Percentiles rank a stretch among this genome's conserved stretches.
phyloP scores from a whole-genome alignment of 1,139 yeast species.

The Pichia norvegensis region DNA sequence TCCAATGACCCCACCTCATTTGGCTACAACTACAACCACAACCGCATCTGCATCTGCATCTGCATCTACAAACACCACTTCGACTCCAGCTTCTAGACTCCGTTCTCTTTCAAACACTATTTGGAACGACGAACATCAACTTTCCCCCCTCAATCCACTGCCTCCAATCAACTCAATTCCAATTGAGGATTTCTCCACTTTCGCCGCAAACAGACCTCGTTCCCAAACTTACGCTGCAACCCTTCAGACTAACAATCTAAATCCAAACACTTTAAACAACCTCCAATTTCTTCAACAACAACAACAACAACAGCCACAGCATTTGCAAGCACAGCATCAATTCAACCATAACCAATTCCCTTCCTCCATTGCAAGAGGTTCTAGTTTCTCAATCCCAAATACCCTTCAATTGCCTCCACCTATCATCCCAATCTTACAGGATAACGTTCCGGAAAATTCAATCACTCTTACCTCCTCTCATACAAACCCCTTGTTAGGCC shows the following conservation, averaged over 20 bases:
- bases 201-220: slow-evolving; percentile 28
- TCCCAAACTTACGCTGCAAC: slow-evolving; percentile 32
- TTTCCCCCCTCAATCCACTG: neutral
- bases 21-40: neutral
- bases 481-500: slow-evolving; percentile 62
- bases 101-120: neutral
- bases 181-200: neutral
- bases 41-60: neutral
- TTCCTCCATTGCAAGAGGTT: slow-evolving; percentile 9
- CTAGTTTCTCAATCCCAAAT: slow-evolving; percentile 17
- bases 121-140: neutral
- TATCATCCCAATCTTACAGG: slow-evolving; percentile 34
- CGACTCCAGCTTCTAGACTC: neutral
- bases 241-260: neutral
- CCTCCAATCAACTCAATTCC: neutral
- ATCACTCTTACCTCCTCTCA: slow-evolving; percentile 53
- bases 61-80: too few relatives aligned
- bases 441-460: slow-evolving; percentile 46
- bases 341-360: slow-evolving; percentile 3
- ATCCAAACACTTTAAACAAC: neutral
- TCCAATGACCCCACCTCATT: neutral
- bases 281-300: neutral
- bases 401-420: slow-evolving; percentile 3
- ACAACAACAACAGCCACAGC: slow-evolving; percentile 10
- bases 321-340: slow-evolving; percentile 18